Percentiles rank a stretch among this genome's conserved stretches.
Conservation (phyloP, 2,329 filamentous ascomycete genomes). For the Periglandula ipomoeae region DNA sequence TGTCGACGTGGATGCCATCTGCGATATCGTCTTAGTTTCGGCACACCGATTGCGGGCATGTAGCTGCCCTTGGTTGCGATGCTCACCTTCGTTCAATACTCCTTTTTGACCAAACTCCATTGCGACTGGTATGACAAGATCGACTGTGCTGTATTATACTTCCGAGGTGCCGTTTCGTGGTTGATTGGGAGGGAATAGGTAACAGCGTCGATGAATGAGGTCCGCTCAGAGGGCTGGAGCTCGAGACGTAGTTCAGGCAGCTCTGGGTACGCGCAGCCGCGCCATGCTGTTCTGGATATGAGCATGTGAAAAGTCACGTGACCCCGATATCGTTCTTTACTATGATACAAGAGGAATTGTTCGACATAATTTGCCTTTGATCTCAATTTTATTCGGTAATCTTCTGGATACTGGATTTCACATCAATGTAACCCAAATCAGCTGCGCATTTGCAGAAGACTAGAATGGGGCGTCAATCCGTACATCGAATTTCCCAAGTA, state of each 20-base stretch:
- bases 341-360: background rate
- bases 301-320: slow-evolving; percentile 16
- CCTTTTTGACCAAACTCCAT: slow-evolving; percentile 59
- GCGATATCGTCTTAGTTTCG: slow-evolving; percentile 8
- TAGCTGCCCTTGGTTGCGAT: background rate
- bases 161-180: background rate
- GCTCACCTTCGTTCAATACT: slow-evolving; percentile 53
- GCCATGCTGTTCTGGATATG: slow-evolving; percentile 10
- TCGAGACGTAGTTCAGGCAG: slow-evolving; percentile 34
- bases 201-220: slow-evolving; percentile 14
- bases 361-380: no score
- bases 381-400: no score
- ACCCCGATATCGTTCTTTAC: background rate
- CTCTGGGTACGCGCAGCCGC: slow-evolving; percentile 35
- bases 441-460: no score
- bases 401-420: no score
- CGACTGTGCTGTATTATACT: background rate
- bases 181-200: slow-evolving; percentile 9
- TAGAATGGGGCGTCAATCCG: no score
- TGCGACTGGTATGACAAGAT: slow-evolving; percentile 5
- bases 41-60: background rate
- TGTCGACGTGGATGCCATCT: slow-evolving; percentile 99
- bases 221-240: slow-evolving; percentile 25
- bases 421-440: no score
- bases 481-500: no score